Evolutionary conservation across 2,329 filamentous ascomycete genomes (phyloP).

Genomic region (Alternaria arbusti): DNA sequence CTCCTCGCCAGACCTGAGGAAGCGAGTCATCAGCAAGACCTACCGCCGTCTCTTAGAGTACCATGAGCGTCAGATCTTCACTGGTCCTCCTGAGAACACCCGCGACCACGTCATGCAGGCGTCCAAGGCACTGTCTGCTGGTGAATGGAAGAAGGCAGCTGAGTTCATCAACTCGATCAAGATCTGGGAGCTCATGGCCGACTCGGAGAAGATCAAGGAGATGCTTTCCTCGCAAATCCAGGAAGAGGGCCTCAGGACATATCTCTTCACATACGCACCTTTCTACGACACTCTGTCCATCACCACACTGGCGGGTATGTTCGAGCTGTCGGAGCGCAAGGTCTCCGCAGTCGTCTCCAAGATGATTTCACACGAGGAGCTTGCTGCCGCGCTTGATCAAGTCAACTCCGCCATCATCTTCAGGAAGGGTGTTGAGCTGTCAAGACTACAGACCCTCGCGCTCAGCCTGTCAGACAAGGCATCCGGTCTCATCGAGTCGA

Average conservation of each 20-base stretch:
- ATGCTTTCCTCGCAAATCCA: conserved; percentile 99
- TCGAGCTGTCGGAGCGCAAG: conserved; percentile 90
- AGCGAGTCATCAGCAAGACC: conserved; percentile 98
- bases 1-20: conserved; percentile 95
- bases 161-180: conserved; percentile 97
- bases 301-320: conserved; percentile 87
- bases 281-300: conserved; percentile 98
- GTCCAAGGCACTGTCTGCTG: conserved; percentile 92
- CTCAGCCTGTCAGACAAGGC: conserved; percentile 96
- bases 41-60: conserved; percentile 99
- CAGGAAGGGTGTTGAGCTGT: conserved; percentile 98
- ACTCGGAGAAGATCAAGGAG: conserved; percentile 88
- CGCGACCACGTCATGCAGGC: conserved; percentile 99
- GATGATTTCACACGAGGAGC: conserved; percentile 99
- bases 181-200: conserved; percentile 98
- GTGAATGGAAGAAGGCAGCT: conserved; percentile 97
- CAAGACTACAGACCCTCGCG: conserved; percentile 91
- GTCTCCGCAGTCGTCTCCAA: conserved; percentile 95
- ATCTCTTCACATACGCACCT: conserved; percentile 98
- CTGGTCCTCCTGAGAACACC: conserved; percentile 96
- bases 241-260: conserved; percentile 96
- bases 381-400: conserved; percentile 94
- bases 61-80: conserved; percentile 99
- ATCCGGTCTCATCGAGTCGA: conserved; percentile 91
- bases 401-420: conserved; percentile 98